Conservation (phyloP, 2,329 filamentous ascomycete species). For the Blastomyces percursus region DNA sequence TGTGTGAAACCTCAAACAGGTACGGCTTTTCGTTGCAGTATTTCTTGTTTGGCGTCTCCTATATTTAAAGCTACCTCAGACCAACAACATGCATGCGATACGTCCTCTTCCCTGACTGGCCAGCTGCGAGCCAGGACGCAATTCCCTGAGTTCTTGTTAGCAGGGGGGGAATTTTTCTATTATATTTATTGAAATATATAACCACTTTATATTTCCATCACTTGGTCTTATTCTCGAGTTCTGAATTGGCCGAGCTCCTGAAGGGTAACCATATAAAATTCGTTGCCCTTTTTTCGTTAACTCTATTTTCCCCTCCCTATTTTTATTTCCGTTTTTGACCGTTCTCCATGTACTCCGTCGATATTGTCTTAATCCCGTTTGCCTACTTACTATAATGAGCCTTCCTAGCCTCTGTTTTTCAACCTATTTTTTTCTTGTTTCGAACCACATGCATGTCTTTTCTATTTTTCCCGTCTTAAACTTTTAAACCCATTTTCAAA, state of each 20-base stretch:
- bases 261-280: background rate
- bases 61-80: background rate
- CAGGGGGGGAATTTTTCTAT: background rate
- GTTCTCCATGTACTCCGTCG: background rate
- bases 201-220: background rate
- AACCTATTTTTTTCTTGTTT: background rate
- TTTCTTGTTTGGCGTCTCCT: background rate
- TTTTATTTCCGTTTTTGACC: background rate
- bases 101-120: background rate
- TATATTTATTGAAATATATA: background rate
- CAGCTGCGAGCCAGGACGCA: background rate
- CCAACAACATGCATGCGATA: background rate
- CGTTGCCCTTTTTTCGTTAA: background rate
- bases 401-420: background rate
- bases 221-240: background rate
- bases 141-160: background rate
- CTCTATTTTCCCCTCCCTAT: no score
- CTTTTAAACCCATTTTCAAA: background rate
- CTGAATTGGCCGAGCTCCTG: background rate
- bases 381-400: background rate
- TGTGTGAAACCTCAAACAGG: background rate
- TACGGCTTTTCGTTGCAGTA: background rate
- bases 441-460: background rate
- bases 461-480: background rate
- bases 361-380: background rate